Percentiles rank a stretch among this genome's conserved stretches.
These are phyloP conservation scores for Stagonosporopsis tanaceti DNA, from an alignment of 2,329 filamentous ascomycete genomes.

Conservation along the genomic window DNA sequence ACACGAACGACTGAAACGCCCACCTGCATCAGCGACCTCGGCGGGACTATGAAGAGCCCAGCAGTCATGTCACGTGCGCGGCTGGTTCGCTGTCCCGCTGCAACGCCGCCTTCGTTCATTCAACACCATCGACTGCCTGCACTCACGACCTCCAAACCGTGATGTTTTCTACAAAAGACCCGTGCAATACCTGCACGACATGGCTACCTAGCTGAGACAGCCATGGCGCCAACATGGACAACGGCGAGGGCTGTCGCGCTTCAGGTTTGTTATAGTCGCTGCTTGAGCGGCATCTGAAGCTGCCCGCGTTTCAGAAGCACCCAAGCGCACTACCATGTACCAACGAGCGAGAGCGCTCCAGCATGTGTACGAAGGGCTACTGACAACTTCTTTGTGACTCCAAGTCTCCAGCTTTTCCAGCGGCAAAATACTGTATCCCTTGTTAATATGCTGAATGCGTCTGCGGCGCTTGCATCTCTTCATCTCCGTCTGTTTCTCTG, in stretches of 20 bases:
- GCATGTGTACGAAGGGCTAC: slow-evolving; percentile 35
- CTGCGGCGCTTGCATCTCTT: slow-evolving; percentile 41
- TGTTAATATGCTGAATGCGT: slow-evolving; percentile 49
- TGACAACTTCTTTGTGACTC: slow-evolving; percentile 35
- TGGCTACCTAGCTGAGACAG: slow-evolving; percentile 36
- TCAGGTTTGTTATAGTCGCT: slow-evolving; percentile 49
- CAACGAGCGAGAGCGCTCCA: slow-evolving; percentile 46
- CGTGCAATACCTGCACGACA: background rate
- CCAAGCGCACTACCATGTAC: slow-evolving; percentile 45
- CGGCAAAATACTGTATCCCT: slow-evolving; percentile 37
- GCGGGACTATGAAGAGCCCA: background rate
- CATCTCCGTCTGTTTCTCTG: slow-evolving; percentile 39
- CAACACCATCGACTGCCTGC: background rate
- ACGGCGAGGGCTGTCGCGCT: slow-evolving; percentile 47
- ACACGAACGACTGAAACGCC: slow-evolving; percentile 11
- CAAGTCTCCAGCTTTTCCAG: slow-evolving; percentile 32
- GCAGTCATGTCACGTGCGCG: slow-evolving; percentile 6
- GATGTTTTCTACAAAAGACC: background rate
- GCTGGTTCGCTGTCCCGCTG: background rate
- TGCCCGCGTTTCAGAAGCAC: slow-evolving; percentile 44
- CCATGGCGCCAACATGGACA: slow-evolving; percentile 31
- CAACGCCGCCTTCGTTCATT: slow-evolving; percentile 1
- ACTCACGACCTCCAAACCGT: background rate
- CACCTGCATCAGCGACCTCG: background rate
- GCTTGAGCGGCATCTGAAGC: slow-evolving; percentile 48